A percentile compares a stretch with the other conserved stretches of the same genome.
These are phyloP conservation scores for Malus sieversii DNA, from an alignment of 306 rosid species.

Conservation along the genomic window DNA sequence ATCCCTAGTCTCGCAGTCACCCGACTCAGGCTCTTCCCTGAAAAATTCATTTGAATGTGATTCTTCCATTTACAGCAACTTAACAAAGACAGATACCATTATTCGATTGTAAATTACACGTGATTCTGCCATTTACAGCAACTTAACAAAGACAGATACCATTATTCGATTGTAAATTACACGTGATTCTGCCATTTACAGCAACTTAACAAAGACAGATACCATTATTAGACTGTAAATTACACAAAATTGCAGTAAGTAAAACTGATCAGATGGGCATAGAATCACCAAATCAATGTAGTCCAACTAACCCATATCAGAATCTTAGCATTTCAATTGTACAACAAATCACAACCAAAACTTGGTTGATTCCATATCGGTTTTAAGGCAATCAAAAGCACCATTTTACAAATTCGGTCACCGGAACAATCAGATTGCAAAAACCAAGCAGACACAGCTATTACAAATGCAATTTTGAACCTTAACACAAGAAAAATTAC, in stretches of 20 bases:
- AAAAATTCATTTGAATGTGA: neutral
- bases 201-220: neutral
- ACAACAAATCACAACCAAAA: neutral
- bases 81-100: neutral
- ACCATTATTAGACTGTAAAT: neutral
- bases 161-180: neutral
- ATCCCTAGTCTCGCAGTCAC: conserved; percentile 75
- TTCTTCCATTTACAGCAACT: neutral
- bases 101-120: neutral
- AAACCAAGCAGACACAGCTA: neutral
- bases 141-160: neutral
- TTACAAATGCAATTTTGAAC: neutral
- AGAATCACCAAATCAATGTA: neutral
- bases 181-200: neutral
- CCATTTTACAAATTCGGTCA: neutral
- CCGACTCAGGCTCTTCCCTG: conserved; percentile 76
- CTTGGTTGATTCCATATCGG: neutral
- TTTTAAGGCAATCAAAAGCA: neutral
- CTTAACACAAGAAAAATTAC: neutral
- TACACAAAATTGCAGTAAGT: neutral
- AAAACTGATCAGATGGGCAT: neutral
- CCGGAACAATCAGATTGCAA: neutral
- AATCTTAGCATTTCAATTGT: neutral
- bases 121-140: neutral
- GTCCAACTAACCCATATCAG: neutral